Percentiles rank a stretch among this genome's conserved stretches.
These are phyloP conservation scores for Annulohypoxylon maeteangense DNA, from an alignment of 495 filamentous ascomycete genomes.

Conservation along the genomic window DNA sequence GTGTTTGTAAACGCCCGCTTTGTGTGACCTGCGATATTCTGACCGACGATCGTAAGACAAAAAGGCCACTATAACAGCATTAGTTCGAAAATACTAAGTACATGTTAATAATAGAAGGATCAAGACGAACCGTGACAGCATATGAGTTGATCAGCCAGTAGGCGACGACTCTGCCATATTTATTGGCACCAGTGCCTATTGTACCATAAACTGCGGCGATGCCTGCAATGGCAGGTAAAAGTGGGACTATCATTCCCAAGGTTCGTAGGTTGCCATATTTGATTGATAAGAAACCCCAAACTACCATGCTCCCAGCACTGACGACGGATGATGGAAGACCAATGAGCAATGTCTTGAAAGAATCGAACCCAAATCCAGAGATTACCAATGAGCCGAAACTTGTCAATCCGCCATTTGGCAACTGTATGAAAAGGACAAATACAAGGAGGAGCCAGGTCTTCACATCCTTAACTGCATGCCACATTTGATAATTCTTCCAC, in stretches of 20 bases:
- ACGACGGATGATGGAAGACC: slow-evolving; percentile 14
- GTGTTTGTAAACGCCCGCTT: slow-evolving; percentile 12
- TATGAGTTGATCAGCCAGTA: slow-evolving; percentile 16
- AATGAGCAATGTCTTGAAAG: slow-evolving; percentile 3
- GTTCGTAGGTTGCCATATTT: slow-evolving; percentile 17
- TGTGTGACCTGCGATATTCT: slow-evolving; percentile 7
- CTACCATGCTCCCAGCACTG: slow-evolving; percentile 11
- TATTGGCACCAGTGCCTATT: slow-evolving; percentile 12
- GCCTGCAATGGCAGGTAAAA: slow-evolving; percentile 5
- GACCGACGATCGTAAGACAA: slow-evolving; percentile 8
- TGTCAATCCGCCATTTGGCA: slow-evolving; percentile 10
- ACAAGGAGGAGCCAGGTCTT: slow-evolving; percentile 7
- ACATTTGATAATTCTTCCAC: slow-evolving; percentile 15
- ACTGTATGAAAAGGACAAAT: slow-evolving; percentile 9
- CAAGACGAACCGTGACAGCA: slow-evolving; percentile 6
- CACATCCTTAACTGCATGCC: slow-evolving; percentile 14
- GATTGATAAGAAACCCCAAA: slow-evolving; percentile 9
- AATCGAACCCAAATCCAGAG: slow-evolving; percentile 8
- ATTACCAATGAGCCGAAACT: slow-evolving; percentile 11
- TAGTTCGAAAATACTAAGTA: neutral
- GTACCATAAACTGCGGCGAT: slow-evolving; percentile 16
- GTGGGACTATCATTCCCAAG: slow-evolving; percentile 11
- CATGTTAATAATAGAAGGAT: neutral
- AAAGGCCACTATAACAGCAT: neutral
- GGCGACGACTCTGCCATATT: slow-evolving; percentile 9